phyloP scores from a whole-genome alignment of 2,329 filamentous ascomycete genomes.

The Ophiognomonia clavigignenti-juglandacearum region DNA sequence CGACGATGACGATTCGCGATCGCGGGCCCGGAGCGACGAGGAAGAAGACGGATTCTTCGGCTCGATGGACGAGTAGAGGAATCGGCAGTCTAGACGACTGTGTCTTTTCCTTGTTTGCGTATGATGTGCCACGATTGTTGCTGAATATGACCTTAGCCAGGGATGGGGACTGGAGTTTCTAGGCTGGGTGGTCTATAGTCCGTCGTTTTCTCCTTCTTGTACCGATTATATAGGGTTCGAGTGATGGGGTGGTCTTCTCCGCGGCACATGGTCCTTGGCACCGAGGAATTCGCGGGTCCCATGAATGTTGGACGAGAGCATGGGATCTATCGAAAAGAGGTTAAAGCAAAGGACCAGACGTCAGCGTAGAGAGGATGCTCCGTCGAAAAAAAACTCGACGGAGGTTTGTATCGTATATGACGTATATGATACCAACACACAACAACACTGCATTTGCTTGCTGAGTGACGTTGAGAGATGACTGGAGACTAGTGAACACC shows the following conservation, averaged over 20 bases:
- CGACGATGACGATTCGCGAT: constrained; percentile 59
- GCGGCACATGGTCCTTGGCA: constrained; percentile 58
- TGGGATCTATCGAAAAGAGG: constrained; percentile 49
- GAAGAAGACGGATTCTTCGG: constrained; percentile 96
- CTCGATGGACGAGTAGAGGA: constrained; percentile 98
- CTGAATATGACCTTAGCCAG: constrained; percentile 10
- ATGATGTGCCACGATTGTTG: constrained; percentile 16
- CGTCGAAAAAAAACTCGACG: constrained; percentile 27
- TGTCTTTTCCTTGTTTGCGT: constrained; percentile 11
- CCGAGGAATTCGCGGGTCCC: constrained; percentile 58
- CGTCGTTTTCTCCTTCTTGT: constrained; percentile 43
- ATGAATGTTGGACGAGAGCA: constrained; percentile 17
- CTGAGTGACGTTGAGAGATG: no score
- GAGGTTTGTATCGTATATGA: constrained; percentile 21
- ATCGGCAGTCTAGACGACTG: constrained; percentile 34
- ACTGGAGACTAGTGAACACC: no score
- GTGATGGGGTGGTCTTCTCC: constrained; percentile 57
- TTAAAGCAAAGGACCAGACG: constrained; percentile 63
- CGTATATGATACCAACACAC: constrained; percentile 21
- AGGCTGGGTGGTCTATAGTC: constrained; percentile 7
- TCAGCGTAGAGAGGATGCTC: constrained; percentile 57
- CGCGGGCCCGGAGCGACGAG: constrained; percentile 69
- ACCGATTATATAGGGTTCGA: constrained; percentile 35
- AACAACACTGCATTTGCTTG: no score
- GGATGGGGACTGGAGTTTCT: constrained; percentile 22